Evolutionary conservation across 306 rosid genomes (phyloP), one percentile per base, ranked within the genome.

Genomic region (Canavalia ensiformis): DNA sequence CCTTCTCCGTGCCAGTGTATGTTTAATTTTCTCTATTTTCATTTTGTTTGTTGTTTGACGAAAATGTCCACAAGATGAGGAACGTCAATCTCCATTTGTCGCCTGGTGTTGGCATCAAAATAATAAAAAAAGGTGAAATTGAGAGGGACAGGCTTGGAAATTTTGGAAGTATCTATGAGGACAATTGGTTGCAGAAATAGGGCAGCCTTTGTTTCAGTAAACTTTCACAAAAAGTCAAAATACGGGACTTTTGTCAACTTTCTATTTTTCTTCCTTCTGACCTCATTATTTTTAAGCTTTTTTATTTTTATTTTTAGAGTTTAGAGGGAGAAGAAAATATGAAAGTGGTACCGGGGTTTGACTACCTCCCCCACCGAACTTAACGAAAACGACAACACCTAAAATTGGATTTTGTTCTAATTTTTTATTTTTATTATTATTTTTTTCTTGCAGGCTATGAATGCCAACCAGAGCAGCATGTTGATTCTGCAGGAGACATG

Each of bases 391-490:
- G 90, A 85, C 89, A 76, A 78, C 64, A 52, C 54, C 7, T 42
- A 4, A 3, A 83, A 30, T 42, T 50, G 8, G 3, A 13, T 13
- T 68, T 55, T 29, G 69, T 9, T 1, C 5, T 18, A 18, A 18
- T 3, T 8, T 47, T 18, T 29, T 25, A 11, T 1, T 13, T 28
- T 56, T 56, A 1, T 6, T 63, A 31, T 63, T 63, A 3, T 52
- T 46, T 58, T 18, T 49, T 8, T 33, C 51, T 35, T 34, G 78
- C 89, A 94, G 97, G 95, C 94, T 35, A 81, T 87, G 80, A 92
- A 90, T 84, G 62, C 97, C 6, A 95, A 81, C 88, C 99, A 93
- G 81, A 93, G 95, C 52, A 95, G 98, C 88, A 95, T 95, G 99
- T 78, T 95, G 81, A 95, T 95, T 5, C 30, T 95, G 44, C 98